Base-by-base conservation (phyloP, 208 protist genomes). In the Crithidia thermophila region DNA sequence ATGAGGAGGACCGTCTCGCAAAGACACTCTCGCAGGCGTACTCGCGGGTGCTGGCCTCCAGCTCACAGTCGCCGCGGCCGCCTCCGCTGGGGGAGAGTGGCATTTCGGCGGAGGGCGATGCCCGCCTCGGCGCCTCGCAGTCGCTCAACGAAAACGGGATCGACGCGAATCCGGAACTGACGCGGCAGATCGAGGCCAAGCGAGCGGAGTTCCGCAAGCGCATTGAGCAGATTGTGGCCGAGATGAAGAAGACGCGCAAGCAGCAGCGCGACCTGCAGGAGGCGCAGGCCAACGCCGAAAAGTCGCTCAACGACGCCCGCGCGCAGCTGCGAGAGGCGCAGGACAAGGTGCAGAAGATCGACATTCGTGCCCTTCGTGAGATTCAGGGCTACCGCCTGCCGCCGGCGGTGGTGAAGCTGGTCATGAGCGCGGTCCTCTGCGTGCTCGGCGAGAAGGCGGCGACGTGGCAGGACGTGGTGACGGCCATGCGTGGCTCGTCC, bases 311-410 rank as follows among this genome's bases (percentile, higher is more conserved):
- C 30, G 51, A 79, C 20, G 60, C 73, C 28, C 47, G 68, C 51
- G 23, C n/a, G 27, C 69, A 88, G 40, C 74, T 93, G 23, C 50
- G 65, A 8, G 61, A 67, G 23, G 87, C 77, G 18, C 74, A 78
- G 40, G 56, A 75, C 30, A 76, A 74, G 23, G 75, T 93, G 10
- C 51, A 82, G 56, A 33, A 72, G 25, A 81, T 93, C 40, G 79
- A 93, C 46, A 46, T 49, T 4, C 58, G 67, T 4, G 50, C 85
- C 42, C 63, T 88, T 40, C 60, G 66, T 8, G 87, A 93, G 70
- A 79, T 93, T 11, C 76, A 85, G 39, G 79, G 77, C 34, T 93
- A 93, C 50, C 82, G 87, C 23, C 78, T 77, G 8, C 87, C 87
- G n/a, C 83, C 87, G 13, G 62, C 60, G 7, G 79, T 82, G 20